Evolutionary conservation across 257 asterid genomes (phyloP).

Genomic region (Craterostigma plantagineum): DNA sequence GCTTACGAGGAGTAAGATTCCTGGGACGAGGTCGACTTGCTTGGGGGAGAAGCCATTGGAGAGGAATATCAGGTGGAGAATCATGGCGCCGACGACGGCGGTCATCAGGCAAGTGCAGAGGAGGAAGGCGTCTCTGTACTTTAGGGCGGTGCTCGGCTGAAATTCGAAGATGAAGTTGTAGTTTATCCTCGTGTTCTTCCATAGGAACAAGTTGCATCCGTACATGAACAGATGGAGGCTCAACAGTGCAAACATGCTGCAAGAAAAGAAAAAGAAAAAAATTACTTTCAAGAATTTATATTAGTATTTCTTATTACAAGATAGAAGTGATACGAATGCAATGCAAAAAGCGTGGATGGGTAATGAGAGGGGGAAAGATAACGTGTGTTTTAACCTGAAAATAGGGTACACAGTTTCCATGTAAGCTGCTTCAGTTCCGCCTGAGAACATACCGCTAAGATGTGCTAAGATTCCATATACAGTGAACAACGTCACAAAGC

Average conservation of each 20-base stretch:
- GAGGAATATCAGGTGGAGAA: slow-evolving; percentile 60
- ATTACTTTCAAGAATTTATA: background rate
- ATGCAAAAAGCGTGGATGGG: slow-evolving; percentile 2
- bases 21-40: slow-evolving; percentile 59
- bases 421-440: slow-evolving; percentile 31
- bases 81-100: slow-evolving; percentile 60
- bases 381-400: slow-evolving; percentile 40
- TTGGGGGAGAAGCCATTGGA: slow-evolving; percentile 28
- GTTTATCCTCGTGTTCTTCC: slow-evolving; percentile 81
- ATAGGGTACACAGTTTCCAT: slow-evolving; percentile 78
- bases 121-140: slow-evolving; percentile 78
- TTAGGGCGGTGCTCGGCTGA: slow-evolving; percentile 47
- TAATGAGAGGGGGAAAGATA: background rate
- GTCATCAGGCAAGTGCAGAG: slow-evolving; percentile 75
- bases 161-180: slow-evolving; percentile 78
- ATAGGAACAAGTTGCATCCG: slow-evolving; percentile 75
- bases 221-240: slow-evolving; percentile 88
- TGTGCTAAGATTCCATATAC: slow-evolving; percentile 80
- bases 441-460: slow-evolving; percentile 60
- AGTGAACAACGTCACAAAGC: slow-evolving; percentile 61
- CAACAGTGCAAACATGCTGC: slow-evolving; percentile 91
- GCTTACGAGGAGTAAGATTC: slow-evolving; percentile 55
- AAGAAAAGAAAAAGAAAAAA: background rate
- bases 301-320: background rate
- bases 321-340: no score